Evolutionary conservation across 139 green algal genomes (phyloP).

Genomic region (Gonium pectorale): DNA sequence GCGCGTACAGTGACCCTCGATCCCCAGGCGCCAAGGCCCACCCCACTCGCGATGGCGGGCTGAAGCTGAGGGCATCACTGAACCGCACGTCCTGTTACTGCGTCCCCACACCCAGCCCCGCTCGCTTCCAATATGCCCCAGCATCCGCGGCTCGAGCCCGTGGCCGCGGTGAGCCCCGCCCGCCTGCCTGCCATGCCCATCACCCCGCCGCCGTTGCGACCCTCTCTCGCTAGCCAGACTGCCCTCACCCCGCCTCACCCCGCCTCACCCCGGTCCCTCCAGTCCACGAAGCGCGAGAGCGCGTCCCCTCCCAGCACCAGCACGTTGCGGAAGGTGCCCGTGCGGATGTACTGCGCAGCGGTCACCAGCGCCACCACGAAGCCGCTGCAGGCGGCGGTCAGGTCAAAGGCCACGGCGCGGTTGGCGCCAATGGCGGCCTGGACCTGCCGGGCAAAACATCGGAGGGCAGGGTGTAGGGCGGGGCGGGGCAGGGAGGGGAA

Average conservation of each 20-base stretch:
- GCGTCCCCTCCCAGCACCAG: slow-evolving; percentile 96
- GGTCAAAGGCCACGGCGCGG: slow-evolving; percentile 91
- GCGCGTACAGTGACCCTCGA: too few relatives aligned
- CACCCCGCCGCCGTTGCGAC: too few relatives aligned
- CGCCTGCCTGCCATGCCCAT: too few relatives aligned
- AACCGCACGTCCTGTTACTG: too few relatives aligned
- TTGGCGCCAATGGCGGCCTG: slow-evolving; percentile 89
- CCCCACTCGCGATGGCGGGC: too few relatives aligned
- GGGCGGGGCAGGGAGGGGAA: not conserved
- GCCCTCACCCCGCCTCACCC: not conserved
- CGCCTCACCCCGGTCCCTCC: slow-evolving; percentile 83
- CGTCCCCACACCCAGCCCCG: too few relatives aligned
- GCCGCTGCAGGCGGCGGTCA: slow-evolving; percentile 97
- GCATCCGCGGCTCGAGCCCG: too few relatives aligned
- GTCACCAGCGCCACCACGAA: slow-evolving; percentile 97
- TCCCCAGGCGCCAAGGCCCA: too few relatives aligned
- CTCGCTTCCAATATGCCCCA: too few relatives aligned
- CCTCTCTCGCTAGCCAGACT: not conserved
- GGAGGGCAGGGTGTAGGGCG: not conserved
- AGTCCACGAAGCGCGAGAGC: slow-evolving; percentile 94
- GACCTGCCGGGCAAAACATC: slow-evolving; percentile 58
- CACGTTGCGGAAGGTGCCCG: slow-evolving; percentile 79
- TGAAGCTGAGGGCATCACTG: too few relatives aligned
- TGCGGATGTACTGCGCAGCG: slow-evolving; percentile 85
- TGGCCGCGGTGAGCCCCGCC: too few relatives aligned